phyloP scores from a whole-genome alignment of 768 basidiomycete species.

The Kwoniella heveanensis region DNA sequence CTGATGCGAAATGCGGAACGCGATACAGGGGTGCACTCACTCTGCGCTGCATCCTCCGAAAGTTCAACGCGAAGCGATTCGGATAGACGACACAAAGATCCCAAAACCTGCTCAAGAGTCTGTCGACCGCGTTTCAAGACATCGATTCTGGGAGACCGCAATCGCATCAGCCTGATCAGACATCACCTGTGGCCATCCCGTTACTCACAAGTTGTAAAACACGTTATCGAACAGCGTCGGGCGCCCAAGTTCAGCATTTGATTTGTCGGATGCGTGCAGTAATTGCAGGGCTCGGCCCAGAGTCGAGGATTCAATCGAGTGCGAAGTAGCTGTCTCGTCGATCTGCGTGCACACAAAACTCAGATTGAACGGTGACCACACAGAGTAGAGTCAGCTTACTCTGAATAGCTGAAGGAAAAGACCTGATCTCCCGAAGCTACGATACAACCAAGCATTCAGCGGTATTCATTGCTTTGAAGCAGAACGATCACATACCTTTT shows the following conservation, averaged over 20 bases:
- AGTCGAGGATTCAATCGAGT: not conserved
- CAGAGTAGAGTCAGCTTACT: constrained; percentile 13
- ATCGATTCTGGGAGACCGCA: constrained; percentile 24
- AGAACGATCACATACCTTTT: constrained; percentile 13
- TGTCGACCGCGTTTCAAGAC: constrained; percentile 34
- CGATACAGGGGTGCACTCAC: constrained; percentile 9
- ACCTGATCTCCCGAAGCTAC: constrained; percentile 36
- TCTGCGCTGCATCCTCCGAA: constrained; percentile 28
- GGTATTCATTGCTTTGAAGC: not conserved
- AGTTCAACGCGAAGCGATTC: constrained; percentile 15
- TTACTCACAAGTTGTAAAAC: constrained; percentile 23
- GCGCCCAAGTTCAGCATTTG: not conserved
- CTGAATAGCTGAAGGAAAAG: constrained; percentile 35
- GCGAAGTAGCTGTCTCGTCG: constrained; percentile 10
- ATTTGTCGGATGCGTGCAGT: constrained; percentile 13
- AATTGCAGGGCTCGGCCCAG: constrained; percentile 19
- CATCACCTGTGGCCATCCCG: not conserved
- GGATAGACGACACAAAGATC: constrained; percentile 19
- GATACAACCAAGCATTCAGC: not conserved
- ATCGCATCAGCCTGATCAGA: not conserved
- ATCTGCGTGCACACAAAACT: constrained; percentile 5
- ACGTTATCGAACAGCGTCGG: constrained; percentile 18
- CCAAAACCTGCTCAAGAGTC: constrained; percentile 29
- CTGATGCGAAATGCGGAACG: no score
- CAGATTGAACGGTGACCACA: not conserved